A percentile compares a stretch with the other conserved stretches of the same genome.
Evolutionary conservation across 306 rosid genomes (phyloP).

Genomic region (Canavalia ensiformis): DNA sequence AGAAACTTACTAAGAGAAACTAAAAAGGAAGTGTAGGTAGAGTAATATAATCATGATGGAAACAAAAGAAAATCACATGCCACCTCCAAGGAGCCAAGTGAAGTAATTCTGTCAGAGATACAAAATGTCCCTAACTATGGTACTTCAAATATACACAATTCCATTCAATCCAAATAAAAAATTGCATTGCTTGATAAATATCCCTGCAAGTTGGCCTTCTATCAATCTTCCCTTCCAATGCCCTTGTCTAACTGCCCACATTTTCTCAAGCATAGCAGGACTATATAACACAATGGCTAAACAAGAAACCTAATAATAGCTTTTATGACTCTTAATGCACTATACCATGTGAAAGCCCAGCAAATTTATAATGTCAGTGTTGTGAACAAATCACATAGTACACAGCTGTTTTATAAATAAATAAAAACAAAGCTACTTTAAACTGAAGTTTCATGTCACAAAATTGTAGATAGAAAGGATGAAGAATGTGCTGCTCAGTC

Average conservation of each 20-base stretch:
- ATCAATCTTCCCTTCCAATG: background rate
- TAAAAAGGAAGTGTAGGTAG: constrained; percentile 10
- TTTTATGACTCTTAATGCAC: constrained; percentile 6
- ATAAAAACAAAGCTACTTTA: background rate
- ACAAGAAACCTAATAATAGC: constrained; percentile 15
- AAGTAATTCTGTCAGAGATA: constrained; percentile 20
- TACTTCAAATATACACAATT: background rate
- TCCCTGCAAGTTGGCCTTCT: constrained; percentile 7
- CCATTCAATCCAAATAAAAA: constrained; percentile 28
- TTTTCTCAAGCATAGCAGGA: constrained; percentile 7
- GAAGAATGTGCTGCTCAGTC: background rate
- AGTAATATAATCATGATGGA: constrained; percentile 35
- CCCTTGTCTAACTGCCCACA: background rate
- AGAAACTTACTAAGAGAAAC: constrained; percentile 36
- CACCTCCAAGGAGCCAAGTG: constrained; percentile 30
- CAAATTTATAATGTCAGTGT: background rate
- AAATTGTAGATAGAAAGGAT: background rate
- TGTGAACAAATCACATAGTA: background rate
- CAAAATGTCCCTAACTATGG: constrained; percentile 2
- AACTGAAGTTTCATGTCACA: constrained; percentile 4
- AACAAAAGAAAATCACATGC: constrained; percentile 30
- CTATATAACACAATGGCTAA: background rate
- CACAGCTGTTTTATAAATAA: background rate
- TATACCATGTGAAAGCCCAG: background rate
- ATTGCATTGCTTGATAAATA: constrained; percentile 6